phyloP scores from a whole-genome alignment of 805 yeast species.

The Starmerella apicola region DNA sequence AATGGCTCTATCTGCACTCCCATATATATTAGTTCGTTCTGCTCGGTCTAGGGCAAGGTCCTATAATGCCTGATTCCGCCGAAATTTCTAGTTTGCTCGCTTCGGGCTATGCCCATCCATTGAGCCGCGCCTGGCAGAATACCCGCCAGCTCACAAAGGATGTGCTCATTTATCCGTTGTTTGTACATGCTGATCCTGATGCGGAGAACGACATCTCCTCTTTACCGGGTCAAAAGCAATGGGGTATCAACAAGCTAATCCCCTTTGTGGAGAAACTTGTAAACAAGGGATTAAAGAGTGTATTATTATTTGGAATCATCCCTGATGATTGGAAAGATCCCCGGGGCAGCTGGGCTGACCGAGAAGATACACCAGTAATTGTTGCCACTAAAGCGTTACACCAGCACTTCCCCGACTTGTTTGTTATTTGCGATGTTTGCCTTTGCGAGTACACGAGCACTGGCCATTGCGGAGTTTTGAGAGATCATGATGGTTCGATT shows the following conservation, averaged over 20 bases:
- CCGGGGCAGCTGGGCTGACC: conserved; percentile 83
- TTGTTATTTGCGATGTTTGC: conserved; percentile 88
- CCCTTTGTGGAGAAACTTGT: conserved; percentile 62
- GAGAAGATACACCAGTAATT: conserved; percentile 92
- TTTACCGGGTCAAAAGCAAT: conserved; percentile 77
- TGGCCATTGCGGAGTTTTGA: conserved; percentile 92
- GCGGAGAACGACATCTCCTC: conserved; percentile 65
- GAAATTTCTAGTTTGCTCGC: conserved; percentile 64
- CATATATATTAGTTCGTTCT: too few relatives aligned
- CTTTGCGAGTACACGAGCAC: conserved; percentile 92
- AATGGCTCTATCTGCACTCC: too few relatives aligned
- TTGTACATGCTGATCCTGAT: conserved; percentile 67
- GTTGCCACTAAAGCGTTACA: conserved; percentile 55
- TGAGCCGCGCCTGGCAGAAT: conserved; percentile 81
- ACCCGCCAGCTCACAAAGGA: conserved; percentile 71
- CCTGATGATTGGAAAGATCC: conserved; percentile 65
- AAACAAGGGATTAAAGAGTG: conserved; percentile 70
- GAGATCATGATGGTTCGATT: conserved; percentile 71
- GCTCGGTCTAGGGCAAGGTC: too few relatives aligned
- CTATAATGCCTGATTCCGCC: conserved; percentile 16
- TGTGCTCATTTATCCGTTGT: conserved; percentile 88
- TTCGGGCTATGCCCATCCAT: conserved; percentile 90
- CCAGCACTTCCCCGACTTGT: conserved; percentile 62
- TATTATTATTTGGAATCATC: conserved; percentile 81
- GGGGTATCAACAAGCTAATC: conserved; percentile 67